Evolutionary conservation across 1,139 yeast genomes (phyloP), one percentile per base, ranked within the genome.

Genomic region (Arxiozyma telluris): DNA sequence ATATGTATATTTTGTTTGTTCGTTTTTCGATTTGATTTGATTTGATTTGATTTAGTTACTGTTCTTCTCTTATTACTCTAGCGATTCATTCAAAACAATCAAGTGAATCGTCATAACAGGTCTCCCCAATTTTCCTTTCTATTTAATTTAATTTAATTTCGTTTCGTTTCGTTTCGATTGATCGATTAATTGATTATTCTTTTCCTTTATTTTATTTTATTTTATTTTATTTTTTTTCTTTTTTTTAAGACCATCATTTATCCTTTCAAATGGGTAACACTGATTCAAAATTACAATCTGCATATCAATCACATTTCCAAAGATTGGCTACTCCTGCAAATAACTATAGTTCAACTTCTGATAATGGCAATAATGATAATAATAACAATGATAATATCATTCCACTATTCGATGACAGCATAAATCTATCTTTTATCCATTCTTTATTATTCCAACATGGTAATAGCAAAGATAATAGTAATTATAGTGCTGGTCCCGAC

Each of bases 191-290:
- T 27, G 11, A 27, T 8, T 27, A 27, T 23, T 6, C 30, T 8
- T 6, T 27, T 8, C 30, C 30, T 8, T 27, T 27, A 8, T 5
- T 27, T 8, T 27, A 7, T 7, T 27, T 8, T 27, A 27, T 27
- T 27, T 8, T 23, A 30, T 15, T 15, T 8, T 34, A 12, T 34
- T 15, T 15, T 15, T 34, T 34, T 34, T 15, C 12, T 34, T 34
- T 15, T 15, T 15, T 30, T 23, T n/a, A n/a, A 43, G n/a, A n/a
- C n/a, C n/a, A 23, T 44, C 22, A 22, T 18, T 18, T n/a, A 27
- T 27, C 30, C 30, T 12, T 23, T n/a, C 39, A 43, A 45, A 87
- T 87, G 96, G 90, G 84, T 49, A 79, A 84, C 41, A 73, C 83
- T 21, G 94, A 87, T 56, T 87, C 91, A 27, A 84, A 78, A 61